Percentiles rank a stretch among this genome's conserved stretches.
Evolutionary conservation across 2,329 filamentous ascomycete species (phyloP).

Genomic region (Exophiala bonariae): DNA sequence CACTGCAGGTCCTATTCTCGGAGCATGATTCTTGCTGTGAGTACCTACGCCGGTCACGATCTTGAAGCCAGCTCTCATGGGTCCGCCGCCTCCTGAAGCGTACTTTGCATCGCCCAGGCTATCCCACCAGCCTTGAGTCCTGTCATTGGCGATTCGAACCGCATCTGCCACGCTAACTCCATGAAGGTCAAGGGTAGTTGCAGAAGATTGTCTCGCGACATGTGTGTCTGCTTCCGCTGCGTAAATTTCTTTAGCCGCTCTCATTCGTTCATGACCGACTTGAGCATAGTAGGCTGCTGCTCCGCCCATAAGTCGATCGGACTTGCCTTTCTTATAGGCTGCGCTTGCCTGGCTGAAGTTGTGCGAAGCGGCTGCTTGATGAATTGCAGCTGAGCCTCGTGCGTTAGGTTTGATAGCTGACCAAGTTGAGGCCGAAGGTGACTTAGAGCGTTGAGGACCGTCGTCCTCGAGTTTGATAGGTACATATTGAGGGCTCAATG

Average conservation of each 20-base stretch:
- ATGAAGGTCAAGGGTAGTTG: constrained; percentile 71
- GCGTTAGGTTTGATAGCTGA: constrained; percentile 18
- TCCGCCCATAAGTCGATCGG: constrained; percentile 71
- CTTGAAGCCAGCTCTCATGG: constrained; percentile 60
- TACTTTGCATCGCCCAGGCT: constrained; percentile 65
- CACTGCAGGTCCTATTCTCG: constrained; percentile 77
- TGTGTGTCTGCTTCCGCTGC: constrained; percentile 69
- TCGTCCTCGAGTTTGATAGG: constrained; percentile 34
- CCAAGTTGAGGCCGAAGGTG: constrained; percentile 5
- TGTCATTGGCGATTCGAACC: constrained; percentile 70
- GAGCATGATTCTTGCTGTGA: constrained; percentile 75
- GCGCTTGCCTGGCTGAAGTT: constrained; percentile 60
- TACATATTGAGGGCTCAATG: constrained; percentile 44
- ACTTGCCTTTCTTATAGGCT: constrained; percentile 63
- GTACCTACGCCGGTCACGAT: constrained; percentile 80
- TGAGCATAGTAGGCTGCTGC: constrained; percentile 76
- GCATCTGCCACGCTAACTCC: constrained; percentile 80
- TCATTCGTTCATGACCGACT: constrained; percentile 64
- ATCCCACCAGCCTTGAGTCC: constrained; percentile 75
- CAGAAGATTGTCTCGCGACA: constrained; percentile 66
- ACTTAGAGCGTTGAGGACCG: constrained; percentile 25
- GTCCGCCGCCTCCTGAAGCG: constrained; percentile 41
- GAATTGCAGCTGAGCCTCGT: constrained; percentile 41
- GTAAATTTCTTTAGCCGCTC: constrained; percentile 57
- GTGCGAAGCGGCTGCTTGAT: constrained; percentile 47